Base-by-base conservation (phyloP, 1,284 basidiomycete genomes). In the Ustilago trichophora region DNA sequence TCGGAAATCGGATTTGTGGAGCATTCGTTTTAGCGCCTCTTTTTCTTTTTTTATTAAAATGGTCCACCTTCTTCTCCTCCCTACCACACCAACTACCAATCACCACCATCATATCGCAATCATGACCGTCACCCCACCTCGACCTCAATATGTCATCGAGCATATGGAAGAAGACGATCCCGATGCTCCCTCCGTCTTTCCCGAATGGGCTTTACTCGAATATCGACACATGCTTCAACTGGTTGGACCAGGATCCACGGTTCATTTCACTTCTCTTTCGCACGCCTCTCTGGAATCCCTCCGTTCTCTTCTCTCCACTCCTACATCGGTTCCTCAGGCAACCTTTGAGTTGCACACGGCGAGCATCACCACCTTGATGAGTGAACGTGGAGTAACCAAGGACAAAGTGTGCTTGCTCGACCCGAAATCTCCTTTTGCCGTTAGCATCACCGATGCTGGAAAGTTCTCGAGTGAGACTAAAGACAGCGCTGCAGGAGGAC, bases 181-280 rank as follows among this genome's bases (percentile, higher is more conserved):
- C 5, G 55, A 51, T 13, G 72, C 78, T 3, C 73, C 79, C 13
- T 52, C 72, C 15, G 55, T 62, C 6, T 81, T 81, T 29, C 73
- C 79, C 3, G 40, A 58, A 13, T 81, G 79, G 79, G 79, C 79
- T 8, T 50, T 81, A 19, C 72, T 81, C 36, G 79, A 81, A 64
- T 57, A 64, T n/a, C 59, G 91, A 87, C 92, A 96, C 79, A 95
- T 95, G 92, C 87, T 89, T 36, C 85, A 83, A 11, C 84, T 94
- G 7, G 90, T 92, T 11, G 90, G 89, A 2, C 82, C 86, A 0
- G 83, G 83, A 7, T 86, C 88, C 1, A 83, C 85, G 2, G 87
- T 95, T 16, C 86, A 89, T 73, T 96, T 95, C 82, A 93, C 92
- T 2, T 88, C 91, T 66, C 87, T 96, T 41, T 93, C 92, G 2